Conservation (phyloP, 1,284 basidiomycete species). For the Ustilago crameri region DNA sequence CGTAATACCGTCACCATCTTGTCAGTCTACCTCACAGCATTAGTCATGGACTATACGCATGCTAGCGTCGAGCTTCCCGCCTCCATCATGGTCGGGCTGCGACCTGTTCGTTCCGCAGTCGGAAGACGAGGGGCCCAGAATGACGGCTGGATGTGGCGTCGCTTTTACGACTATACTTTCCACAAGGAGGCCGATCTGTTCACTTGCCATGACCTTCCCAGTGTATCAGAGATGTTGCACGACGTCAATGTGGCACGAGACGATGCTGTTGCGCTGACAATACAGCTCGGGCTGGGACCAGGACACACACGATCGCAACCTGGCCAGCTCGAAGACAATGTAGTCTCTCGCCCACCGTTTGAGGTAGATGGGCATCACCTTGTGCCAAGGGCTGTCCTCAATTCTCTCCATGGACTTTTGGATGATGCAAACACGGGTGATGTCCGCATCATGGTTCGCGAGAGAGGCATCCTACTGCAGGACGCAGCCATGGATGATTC, state of each 20-base stretch:
- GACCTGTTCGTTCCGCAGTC: constrained; percentile 26
- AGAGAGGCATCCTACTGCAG: constrained; percentile 52
- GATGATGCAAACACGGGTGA: constrained; percentile 64
- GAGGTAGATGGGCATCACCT: constrained; percentile 47
- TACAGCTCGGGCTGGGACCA: constrained; percentile 59
- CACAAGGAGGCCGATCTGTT: constrained; percentile 53
- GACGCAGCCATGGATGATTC: background rate
- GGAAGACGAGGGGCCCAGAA: constrained; percentile 17
- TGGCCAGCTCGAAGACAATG: constrained; percentile 10
- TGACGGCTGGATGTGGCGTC: constrained; percentile 50
- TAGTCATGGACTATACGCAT: constrained; percentile 49
- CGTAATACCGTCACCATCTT: constrained; percentile 47
- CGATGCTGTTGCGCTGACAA: constrained; percentile 55
- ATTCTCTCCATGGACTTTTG: constrained; percentile 51
- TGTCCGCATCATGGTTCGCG: constrained; percentile 60
- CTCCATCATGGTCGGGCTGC: constrained; percentile 56
- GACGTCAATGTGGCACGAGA: constrained; percentile 29
- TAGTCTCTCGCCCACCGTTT: constrained; percentile 36
- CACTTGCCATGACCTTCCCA: constrained; percentile 55
- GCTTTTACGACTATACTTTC: constrained; percentile 51
- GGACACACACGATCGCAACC: constrained; percentile 18
- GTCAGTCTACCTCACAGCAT: constrained; percentile 55
- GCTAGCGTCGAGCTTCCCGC: constrained; percentile 48
- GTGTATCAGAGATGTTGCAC: constrained; percentile 47
- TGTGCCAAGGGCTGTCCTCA: constrained; percentile 52